These are phyloP conservation scores for Phyllosticta paracitricarpa DNA, from an alignment of 2,329 filamentous ascomycete genomes.

Conservation along the genomic window DNA sequence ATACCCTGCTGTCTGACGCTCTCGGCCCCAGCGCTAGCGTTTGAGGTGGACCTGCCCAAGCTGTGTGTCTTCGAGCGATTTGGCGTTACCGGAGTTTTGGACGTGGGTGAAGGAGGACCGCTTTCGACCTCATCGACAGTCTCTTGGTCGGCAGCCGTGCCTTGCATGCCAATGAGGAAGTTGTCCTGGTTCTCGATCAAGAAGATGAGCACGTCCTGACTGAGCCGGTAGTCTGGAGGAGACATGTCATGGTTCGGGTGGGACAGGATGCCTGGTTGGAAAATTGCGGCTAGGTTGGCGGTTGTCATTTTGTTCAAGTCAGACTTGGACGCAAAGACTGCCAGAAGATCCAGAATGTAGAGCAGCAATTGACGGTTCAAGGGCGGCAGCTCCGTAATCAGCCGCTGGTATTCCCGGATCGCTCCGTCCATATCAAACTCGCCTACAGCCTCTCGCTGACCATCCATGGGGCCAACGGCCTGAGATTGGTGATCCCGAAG, in stretches of 20 bases:
- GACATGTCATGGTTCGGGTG: slow-evolving; percentile 94
- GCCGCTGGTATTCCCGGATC: slow-evolving; percentile 72
- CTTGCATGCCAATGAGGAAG: slow-evolving; percentile 96
- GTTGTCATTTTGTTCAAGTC: slow-evolving; percentile 97
- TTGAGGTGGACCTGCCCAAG: slow-evolving; percentile 69
- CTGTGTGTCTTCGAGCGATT: slow-evolving; percentile 41
- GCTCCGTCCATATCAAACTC: slow-evolving; percentile 65
- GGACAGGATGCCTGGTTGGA: slow-evolving; percentile 91
- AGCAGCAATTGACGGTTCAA: slow-evolving; percentile 88
- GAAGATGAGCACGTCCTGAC: slow-evolving; percentile 95
- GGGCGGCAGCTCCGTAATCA: slow-evolving; percentile 88
- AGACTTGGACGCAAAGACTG: slow-evolving; percentile 93
- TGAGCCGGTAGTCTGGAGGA: slow-evolving; percentile 84
- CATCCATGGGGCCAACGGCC: slow-evolving; percentile 57
- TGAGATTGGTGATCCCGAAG: slow-evolving; percentile 60
- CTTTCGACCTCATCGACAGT: slow-evolving; percentile 60
- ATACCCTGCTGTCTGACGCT: slow-evolving; percentile 73
- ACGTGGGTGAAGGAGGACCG: slow-evolving; percentile 47
- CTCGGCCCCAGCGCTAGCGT: slow-evolving; percentile 78
- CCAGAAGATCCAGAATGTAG: slow-evolving; percentile 90
- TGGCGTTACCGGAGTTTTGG: slow-evolving; percentile 38
- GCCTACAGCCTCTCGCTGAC: slow-evolving; percentile 57
- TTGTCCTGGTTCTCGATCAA: slow-evolving; percentile 97
- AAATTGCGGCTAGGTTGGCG: slow-evolving; percentile 89
- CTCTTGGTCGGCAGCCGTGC: slow-evolving; percentile 89